These are phyloP conservation scores for Teratosphaeria viscida DNA, from an alignment of 2,329 filamentous ascomycete genomes.

Conservation along the genomic window DNA sequence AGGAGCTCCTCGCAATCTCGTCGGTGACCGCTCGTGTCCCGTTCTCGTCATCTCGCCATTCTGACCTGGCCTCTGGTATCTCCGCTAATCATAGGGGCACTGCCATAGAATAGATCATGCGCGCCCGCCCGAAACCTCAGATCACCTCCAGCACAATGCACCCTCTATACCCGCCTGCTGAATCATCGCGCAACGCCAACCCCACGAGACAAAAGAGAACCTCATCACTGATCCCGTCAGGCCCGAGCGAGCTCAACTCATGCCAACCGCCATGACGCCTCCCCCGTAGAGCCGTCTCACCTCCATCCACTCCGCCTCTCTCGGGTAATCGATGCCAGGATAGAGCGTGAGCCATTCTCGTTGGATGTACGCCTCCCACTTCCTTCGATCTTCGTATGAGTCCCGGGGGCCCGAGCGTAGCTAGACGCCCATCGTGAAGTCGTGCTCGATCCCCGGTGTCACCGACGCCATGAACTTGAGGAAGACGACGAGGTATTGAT, in stretches of 20 bases:
- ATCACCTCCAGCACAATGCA: background rate
- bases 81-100: background rate
- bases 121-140: background rate
- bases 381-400: background rate
- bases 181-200: background rate
- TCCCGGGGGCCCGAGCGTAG: conserved; percentile 11
- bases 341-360: conserved; percentile 16
- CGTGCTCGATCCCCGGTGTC: conserved; percentile 92
- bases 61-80: background rate
- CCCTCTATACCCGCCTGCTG: background rate
- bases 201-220: background rate
- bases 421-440: conserved; percentile 92
- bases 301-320: conserved; percentile 23
- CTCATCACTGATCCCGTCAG: background rate
- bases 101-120: background rate
- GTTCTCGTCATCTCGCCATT: background rate
- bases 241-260: conserved; percentile 7
- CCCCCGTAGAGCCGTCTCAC: conserved; percentile 19
- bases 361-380: conserved; percentile 2
- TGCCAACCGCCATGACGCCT: conserved; percentile 20
- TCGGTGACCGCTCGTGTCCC: background rate
- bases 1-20: background rate
- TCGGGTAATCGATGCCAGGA: conserved; percentile 18
- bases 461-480: conserved; percentile 67
- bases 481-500: conserved; percentile 81